Evolutionary conservation across 108 stramenopile genomes (phyloP).

Genomic region (Stephanodiscus triporus): DNA sequence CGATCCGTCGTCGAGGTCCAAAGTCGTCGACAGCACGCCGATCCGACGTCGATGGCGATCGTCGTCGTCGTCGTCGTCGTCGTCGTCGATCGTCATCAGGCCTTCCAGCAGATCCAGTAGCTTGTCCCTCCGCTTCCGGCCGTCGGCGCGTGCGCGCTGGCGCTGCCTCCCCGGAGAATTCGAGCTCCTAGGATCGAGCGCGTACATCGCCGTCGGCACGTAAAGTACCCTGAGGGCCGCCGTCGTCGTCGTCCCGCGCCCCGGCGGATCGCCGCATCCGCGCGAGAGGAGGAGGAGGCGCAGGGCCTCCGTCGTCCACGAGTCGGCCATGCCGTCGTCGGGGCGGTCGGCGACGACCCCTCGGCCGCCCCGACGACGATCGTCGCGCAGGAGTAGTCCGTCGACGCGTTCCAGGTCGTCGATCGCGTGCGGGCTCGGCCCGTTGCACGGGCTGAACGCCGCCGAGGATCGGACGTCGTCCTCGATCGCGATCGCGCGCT

Average conservation of each 20-base stretch:
- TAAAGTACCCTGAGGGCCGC: constrained; percentile 63
- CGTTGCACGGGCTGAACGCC: constrained; percentile 75
- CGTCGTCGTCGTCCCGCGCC: too few relatives aligned
- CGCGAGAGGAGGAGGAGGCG: too few relatives aligned
- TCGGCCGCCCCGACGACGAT: not conserved
- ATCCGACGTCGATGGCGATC: not conserved
- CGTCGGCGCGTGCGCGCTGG: constrained; percentile 86
- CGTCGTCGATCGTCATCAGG: constrained; percentile 19
- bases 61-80: too few relatives aligned
- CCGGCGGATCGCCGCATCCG: too few relatives aligned
- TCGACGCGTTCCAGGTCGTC: constrained; percentile 53
- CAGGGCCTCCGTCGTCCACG: constrained; percentile 30
- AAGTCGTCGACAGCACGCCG: constrained; percentile 50
- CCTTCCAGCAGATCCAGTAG: constrained; percentile 56
- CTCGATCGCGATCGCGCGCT: constrained; percentile 44
- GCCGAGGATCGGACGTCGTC: constrained; percentile 52
- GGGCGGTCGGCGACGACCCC: not conserved
- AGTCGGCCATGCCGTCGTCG: constrained; percentile 9
- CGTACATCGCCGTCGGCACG: constrained; percentile 92
- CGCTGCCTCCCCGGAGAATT: constrained; percentile 87
- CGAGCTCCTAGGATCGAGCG: constrained; percentile 59
- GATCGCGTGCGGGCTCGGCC: constrained; percentile 57
- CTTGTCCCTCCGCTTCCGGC: constrained; percentile 67
- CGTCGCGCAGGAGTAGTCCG: constrained; percentile 6
- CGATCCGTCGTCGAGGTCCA: constrained; percentile 81